Evolutionary conservation across 148 eudicot species (phyloP).

Genomic region (Arbutus unedo): DNA sequence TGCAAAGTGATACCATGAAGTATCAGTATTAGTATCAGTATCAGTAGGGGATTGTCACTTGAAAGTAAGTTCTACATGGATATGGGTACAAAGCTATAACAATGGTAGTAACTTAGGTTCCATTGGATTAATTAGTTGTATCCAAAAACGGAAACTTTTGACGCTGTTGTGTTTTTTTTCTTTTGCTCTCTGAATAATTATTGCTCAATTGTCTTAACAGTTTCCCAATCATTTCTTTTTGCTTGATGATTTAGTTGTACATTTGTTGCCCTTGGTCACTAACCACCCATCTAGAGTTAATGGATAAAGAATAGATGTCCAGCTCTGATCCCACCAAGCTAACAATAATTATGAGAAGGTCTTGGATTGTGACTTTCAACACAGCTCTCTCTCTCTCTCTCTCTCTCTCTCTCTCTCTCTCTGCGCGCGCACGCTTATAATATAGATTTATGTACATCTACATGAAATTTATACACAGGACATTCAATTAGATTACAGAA

Average conservation of each 20-base stretch:
- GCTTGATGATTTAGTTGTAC: not conserved
- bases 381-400: not conserved
- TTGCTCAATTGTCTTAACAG: not conserved
- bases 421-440: not conserved
- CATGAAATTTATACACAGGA: not conserved
- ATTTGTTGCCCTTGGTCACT: not conserved
- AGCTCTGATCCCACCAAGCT: not conserved
- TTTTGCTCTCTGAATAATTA: not conserved
- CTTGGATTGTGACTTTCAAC: not conserved
- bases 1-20: not conserved
- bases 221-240: not conserved
- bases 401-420: not conserved
- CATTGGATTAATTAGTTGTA: not conserved
- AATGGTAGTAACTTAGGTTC: not conserved
- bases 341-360: not conserved
- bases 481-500: not conserved
- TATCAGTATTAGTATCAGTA: no score
- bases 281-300: slow-evolving; percentile 6
- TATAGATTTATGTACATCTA: no score
- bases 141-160: not conserved
- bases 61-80: not conserved
- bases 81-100: not conserved
- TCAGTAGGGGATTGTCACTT: not conserved
- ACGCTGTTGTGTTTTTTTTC: not conserved
- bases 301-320: slow-evolving; percentile 4